Evolutionary conservation across 495 filamentous ascomycete genomes (phyloP), one percentile per base, ranked within the genome.

Genomic region (Aspergillus saccharolyticus): DNA sequence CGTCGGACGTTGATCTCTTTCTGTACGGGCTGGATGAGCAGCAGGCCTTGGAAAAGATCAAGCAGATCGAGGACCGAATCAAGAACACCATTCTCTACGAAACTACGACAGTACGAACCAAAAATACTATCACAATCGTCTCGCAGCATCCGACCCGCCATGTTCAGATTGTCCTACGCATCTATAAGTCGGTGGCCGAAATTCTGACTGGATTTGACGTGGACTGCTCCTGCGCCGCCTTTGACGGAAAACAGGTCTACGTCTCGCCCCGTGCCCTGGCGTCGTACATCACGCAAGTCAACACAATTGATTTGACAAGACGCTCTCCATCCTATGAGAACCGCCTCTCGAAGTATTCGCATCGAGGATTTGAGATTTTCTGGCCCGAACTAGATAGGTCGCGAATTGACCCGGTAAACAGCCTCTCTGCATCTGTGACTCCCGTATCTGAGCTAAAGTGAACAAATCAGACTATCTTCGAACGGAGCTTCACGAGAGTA

Each of bases 151-250:
- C 89, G 0, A 90, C 82, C 30, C 82, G 90, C 5, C 90, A 95
- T 64, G 82, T 93, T 18, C 72, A 90, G 73, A 90, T 95, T 62
- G 89, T 95, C 10, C 81, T 93, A 15, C 86, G 90, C 5, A 82
- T 93, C 51, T 93, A 95, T 70, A 87, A 87, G 58, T 89, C 86
- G 0, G 67, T 92, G 42, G 83, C 87, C 1, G 88, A 94, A 64
- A 91, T 94, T 52, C 75, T 94, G 9, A 89, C 88, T 12, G 89
- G 89, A 0, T 94, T 94, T 58, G 89, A 94, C 65, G 89, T 94
- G 16, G 89, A 93, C 60, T 90, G 85, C 66, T 86, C 89, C 3
- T 86, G 89, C 59, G 86, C 81, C 17, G 89, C 88, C 3, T 95
- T 88, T 62, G 85, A 92, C 61, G 90, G 90, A 6, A 78, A 79